Evolutionary conservation across 73 alveolate species (phyloP).

Genomic region (Paraurostyla sp.): DNA sequence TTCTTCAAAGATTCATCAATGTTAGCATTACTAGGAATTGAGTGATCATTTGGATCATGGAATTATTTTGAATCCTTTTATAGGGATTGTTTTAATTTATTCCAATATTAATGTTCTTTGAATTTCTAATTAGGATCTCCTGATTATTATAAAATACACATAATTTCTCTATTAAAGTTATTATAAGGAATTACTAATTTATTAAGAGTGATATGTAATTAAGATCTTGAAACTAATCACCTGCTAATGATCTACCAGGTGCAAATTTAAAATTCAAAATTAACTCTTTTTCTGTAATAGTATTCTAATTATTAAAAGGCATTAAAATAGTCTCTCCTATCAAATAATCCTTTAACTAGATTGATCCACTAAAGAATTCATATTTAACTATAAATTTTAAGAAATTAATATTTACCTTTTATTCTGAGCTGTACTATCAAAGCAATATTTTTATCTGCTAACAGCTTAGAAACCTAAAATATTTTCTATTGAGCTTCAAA

Average conservation of each 20-base stretch:
- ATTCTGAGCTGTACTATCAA: neutral
- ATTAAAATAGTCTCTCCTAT: neutral
- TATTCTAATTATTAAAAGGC: neutral
- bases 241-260: neutral
- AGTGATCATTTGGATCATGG: neutral
- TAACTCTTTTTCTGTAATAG: neutral
- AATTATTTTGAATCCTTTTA: neutral
- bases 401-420: neutral
- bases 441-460: conserved; percentile 8
- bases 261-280: neutral
- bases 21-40: no score
- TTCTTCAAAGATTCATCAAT: no score
- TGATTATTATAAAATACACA: neutral
- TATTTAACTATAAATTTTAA: neutral
- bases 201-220: neutral
- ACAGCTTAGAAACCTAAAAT: neutral
- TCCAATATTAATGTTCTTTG: conserved; percentile 19
- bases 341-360: neutral
- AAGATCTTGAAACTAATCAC: neutral
- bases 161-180: neutral
- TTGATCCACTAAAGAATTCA: neutral
- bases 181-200: neutral
- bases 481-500: neutral
- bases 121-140: neutral
- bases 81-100: neutral